A percentile compares a stretch with the other conserved stretches of the same genome.
Evolutionary conservation across 495 filamentous ascomycete genomes (phyloP).

Genomic region (Usnea hakonensis): DNA sequence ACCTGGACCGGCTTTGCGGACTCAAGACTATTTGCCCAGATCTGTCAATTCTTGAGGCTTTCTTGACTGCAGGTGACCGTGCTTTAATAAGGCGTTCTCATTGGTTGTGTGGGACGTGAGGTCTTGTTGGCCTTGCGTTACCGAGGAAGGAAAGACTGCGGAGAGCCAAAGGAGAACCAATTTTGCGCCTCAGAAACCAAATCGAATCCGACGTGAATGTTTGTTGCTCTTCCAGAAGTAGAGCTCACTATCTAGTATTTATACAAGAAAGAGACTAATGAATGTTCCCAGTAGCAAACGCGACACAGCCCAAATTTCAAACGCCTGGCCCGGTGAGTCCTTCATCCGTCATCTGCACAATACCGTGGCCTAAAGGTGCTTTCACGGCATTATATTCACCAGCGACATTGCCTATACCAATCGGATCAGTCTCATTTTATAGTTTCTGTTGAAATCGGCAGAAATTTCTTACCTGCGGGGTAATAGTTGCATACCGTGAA

Average conservation of each 20-base stretch:
- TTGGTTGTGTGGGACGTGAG: background rate
- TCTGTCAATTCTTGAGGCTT: background rate
- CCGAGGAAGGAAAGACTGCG: background rate
- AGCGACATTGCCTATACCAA: background rate
- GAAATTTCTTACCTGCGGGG: constrained; percentile 47
- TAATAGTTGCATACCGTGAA: constrained; percentile 89
- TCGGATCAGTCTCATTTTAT: background rate
- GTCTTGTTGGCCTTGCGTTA: background rate
- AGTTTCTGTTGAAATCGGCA: background rate
- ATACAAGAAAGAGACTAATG: background rate
- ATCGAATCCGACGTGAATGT: background rate
- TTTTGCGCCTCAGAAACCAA: background rate
- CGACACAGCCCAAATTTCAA: background rate
- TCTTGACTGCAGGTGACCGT: background rate
- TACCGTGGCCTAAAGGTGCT: background rate
- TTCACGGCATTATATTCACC: background rate
- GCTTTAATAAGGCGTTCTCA: background rate
- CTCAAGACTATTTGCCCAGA: background rate
- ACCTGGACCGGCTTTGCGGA: background rate
- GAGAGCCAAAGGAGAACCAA: background rate
- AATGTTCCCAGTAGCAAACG: background rate
- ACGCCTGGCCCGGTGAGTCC: background rate
- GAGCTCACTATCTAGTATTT: background rate
- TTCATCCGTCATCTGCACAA: background rate
- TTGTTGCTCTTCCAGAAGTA: background rate